Percentiles rank a stretch among this genome's conserved stretches.
Conservation (phyloP, 805 yeast species). For the Scheffersomyces ergatensis region DNA sequence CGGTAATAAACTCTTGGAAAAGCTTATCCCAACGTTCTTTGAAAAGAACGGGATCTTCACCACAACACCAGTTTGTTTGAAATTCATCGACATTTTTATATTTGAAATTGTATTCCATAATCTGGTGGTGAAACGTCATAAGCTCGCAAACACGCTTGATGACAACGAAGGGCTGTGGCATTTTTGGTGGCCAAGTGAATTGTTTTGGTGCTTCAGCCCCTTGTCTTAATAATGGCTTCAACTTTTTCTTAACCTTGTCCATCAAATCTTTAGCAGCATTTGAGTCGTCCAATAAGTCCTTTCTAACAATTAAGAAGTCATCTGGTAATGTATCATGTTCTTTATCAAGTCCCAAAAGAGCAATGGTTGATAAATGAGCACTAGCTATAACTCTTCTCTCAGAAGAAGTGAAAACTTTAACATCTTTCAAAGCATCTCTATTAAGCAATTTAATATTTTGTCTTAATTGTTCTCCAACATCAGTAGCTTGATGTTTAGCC, state of each 20-base stretch:
- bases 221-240: constrained; percentile 89
- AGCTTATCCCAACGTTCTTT: constrained; percentile 97
- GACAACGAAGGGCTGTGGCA: constrained; percentile 96
- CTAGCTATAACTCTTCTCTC: constrained; percentile 94
- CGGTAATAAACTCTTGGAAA: constrained; percentile 85
- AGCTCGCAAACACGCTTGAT: constrained; percentile 91
- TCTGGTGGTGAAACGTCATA: constrained; percentile 85
- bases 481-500: constrained; percentile 90
- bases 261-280: constrained; percentile 97
- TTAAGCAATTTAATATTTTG: constrained; percentile 87
- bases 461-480: constrained; percentile 92
- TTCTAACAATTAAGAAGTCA: constrained; percentile 76
- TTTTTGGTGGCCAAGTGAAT: constrained; percentile 97
- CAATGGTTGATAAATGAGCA: constrained; percentile 82
- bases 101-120: constrained; percentile 78
- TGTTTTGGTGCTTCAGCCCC: constrained; percentile 97
- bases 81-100: constrained; percentile 62
- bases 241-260: constrained; percentile 96
- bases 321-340: constrained; percentile 54
- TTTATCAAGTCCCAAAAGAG: constrained; percentile 67
- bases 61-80: constrained; percentile 92
- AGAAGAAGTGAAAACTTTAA: constrained; percentile 83
- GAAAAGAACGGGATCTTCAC: constrained; percentile 87
- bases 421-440: constrained; percentile 79
- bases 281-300: constrained; percentile 90